Percentiles rank a stretch among this genome's conserved stretches.
Evolutionary conservation across 805 yeast genomes (phyloP).

Genomic region (Myxozyma lipomycoides): DNA sequence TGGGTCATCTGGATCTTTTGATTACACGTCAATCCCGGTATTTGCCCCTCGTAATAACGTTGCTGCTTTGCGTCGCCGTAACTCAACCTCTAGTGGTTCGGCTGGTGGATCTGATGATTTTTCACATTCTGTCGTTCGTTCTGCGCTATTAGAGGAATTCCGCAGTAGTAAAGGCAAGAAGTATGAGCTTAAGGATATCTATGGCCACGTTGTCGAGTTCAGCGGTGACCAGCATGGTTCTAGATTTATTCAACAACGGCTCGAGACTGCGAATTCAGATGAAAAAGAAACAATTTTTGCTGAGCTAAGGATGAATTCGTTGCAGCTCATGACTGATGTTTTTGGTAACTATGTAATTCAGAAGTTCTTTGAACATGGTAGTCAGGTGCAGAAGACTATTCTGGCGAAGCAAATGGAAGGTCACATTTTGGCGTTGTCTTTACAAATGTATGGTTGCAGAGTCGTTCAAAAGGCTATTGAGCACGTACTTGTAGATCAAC

Average conservation of each 20-base stretch:
- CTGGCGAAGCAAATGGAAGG: constrained; percentile 70
- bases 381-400: constrained; percentile 60
- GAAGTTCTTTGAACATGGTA: constrained; percentile 83
- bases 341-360: constrained; percentile 97
- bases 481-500: constrained; percentile 59
- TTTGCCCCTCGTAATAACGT: constrained; percentile 1
- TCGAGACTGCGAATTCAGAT: constrained; percentile 57
- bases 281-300: constrained; percentile 79
- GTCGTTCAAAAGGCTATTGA: constrained; percentile 94
- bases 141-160: constrained; percentile 77
- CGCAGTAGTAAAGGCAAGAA: constrained; percentile 61
- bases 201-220: constrained; percentile 85
- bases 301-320: constrained; percentile 70
- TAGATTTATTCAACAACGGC: constrained; percentile 87
- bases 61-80: neutral
- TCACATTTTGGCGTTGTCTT: constrained; percentile 65
- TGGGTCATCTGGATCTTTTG: constrained; percentile 9
- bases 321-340: constrained; percentile 88
- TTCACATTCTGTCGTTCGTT: constrained; percentile 16
- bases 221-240: constrained; percentile 97
- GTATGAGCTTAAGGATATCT: constrained; percentile 65
- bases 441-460: constrained; percentile 97
- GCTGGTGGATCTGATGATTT: constrained; percentile 15
- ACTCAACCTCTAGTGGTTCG: neutral
- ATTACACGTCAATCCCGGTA: neutral